Conservation (phyloP, 1,284 basidiomycete genomes). For the Malassezia slooffiae region DNA sequence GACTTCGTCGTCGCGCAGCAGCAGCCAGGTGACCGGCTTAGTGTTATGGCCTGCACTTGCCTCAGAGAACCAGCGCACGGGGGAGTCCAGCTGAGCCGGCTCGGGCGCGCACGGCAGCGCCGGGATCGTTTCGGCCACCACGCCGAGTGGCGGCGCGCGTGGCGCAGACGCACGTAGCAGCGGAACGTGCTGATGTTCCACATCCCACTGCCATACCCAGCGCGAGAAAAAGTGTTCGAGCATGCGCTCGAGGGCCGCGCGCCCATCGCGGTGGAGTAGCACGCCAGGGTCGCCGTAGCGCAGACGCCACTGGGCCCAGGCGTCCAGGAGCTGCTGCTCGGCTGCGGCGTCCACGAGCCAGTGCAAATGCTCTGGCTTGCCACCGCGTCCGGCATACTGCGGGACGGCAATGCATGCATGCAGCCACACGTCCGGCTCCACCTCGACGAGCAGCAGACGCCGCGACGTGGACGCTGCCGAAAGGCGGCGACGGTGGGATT, state of each 20-base stretch:
- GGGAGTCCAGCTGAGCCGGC: too few species aligned
- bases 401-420: slow-evolving; percentile 4
- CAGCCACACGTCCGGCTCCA: slow-evolving; percentile 12
- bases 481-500: slow-evolving; percentile 1
- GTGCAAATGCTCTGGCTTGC: not conserved
- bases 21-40: too few species aligned
- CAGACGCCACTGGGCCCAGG: slow-evolving; percentile 13
- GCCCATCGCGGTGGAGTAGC: not conserved
- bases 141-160: not conserved
- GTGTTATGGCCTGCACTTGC: too few species aligned
- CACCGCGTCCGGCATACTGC: not conserved
- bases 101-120: too few species aligned
- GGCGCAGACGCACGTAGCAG: slow-evolving; percentile 6
- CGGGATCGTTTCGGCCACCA: slow-evolving; percentile 6
- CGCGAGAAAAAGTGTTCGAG: slow-evolving; percentile 10
- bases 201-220: slow-evolving; percentile 16
- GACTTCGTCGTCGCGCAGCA: too few species aligned
- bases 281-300: slow-evolving; percentile 5
- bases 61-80: too few species aligned
- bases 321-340: slow-evolving; percentile 13
- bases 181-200: slow-evolving; percentile 9
- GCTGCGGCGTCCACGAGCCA: slow-evolving; percentile 7
- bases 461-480: not conserved
- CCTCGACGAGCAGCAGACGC: slow-evolving; percentile 10
- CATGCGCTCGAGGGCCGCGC: slow-evolving; percentile 1